phyloP scores from a whole-genome alignment of 2,329 filamentous ascomycete species.

The Colletotrichum sp. region DNA sequence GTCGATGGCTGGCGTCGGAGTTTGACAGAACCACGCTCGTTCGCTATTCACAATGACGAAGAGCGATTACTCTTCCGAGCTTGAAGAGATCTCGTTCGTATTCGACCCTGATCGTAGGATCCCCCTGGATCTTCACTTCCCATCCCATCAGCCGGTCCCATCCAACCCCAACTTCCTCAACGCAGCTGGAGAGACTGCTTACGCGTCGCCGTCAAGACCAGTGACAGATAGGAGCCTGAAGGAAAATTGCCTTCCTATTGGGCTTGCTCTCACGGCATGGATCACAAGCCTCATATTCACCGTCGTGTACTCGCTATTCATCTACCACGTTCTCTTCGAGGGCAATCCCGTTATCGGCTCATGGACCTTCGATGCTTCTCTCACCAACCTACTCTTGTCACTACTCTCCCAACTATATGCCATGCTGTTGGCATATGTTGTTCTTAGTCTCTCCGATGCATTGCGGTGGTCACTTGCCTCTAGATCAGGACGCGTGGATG shows the following conservation, averaged over 20 bases:
- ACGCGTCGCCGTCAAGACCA: not conserved
- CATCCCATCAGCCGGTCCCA: not conserved
- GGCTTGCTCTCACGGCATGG: not conserved
- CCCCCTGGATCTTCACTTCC: not conserved
- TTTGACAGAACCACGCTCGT: not conserved
- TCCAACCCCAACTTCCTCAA: not conserved
- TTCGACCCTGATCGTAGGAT: constrained; percentile 1
- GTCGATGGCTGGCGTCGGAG: not conserved
- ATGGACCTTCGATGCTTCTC: constrained; percentile 3
- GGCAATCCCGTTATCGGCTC: constrained; percentile 3
- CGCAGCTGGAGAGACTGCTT: not conserved
- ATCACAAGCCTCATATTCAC: not conserved
- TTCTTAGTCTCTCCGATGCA: not conserved
- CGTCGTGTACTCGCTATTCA: constrained; percentile 8
- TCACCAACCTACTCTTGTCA: constrained; percentile 13
- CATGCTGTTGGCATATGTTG: constrained; percentile 7
- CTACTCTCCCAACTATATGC: constrained; percentile 6
- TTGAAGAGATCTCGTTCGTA: not conserved
- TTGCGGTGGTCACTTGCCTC: constrained; percentile 12
- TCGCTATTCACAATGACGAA: not conserved
- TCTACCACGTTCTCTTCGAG: constrained; percentile 5
- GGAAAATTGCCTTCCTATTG: not conserved
- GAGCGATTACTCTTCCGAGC: not conserved
- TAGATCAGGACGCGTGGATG: not conserved
- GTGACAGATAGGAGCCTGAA: not conserved